phyloP scores from a whole-genome alignment of 2,329 filamentous ascomycete genomes.

The Diaporthe citrichinensis region DNA sequence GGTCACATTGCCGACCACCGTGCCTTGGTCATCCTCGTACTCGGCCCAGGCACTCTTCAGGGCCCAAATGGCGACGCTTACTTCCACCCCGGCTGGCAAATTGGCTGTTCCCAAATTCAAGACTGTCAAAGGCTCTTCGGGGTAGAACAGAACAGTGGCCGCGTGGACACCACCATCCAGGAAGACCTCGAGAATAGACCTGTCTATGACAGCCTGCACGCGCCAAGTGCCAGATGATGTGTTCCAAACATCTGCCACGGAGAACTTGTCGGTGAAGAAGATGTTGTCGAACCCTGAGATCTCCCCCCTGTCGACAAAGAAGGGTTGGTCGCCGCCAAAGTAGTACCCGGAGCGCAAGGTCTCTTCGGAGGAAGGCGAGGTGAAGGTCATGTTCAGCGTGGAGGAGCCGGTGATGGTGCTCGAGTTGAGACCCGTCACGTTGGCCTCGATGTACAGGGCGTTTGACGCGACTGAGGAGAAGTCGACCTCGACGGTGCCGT shows the following conservation, averaged over 20 bases:
- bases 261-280: constrained; percentile 70
- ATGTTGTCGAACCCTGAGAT: constrained; percentile 56
- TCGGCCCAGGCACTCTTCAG: constrained; percentile 55
- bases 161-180: constrained; percentile 64
- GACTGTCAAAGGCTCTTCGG: constrained; percentile 56
- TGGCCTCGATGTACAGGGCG: constrained; percentile 68
- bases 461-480: constrained; percentile 64
- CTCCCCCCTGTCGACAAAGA: constrained; percentile 65
- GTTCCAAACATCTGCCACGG: constrained; percentile 48
- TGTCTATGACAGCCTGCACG: constrained; percentile 66
- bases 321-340: constrained; percentile 62
- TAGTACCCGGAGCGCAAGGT: constrained; percentile 63
- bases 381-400: constrained; percentile 49
- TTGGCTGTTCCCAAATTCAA: constrained; percentile 53
- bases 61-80: constrained; percentile 54
- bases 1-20: constrained; percentile 47
- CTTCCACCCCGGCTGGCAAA: constrained; percentile 52
- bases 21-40: constrained; percentile 46
- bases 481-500: constrained; percentile 63
- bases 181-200: constrained; percentile 69
- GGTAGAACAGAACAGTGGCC: constrained; percentile 66
- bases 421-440: constrained; percentile 59
- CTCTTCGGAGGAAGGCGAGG: constrained; percentile 63
- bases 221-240: constrained; percentile 42
- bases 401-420: constrained; percentile 44